phyloP scores from a whole-genome alignment of 352 stramenopile genomes.

The Globisporangium nunn region DNA sequence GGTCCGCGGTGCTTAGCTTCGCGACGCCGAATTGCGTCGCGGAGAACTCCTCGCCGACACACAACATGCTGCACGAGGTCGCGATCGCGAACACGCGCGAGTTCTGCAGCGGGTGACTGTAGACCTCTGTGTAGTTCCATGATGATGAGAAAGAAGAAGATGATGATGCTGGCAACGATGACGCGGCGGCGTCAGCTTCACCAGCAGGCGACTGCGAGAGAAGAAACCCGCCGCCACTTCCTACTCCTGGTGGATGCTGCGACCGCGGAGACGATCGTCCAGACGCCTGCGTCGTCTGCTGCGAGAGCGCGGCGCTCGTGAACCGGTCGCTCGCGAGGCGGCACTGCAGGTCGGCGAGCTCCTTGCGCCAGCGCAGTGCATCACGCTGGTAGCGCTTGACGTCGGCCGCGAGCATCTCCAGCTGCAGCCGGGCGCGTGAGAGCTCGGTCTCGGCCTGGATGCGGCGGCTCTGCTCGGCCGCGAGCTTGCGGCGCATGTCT shows the following conservation, averaged over 20 bases:
- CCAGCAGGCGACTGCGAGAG: neutral
- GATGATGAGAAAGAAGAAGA: neutral
- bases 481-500: conserved; percentile 47
- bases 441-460: conserved; percentile 41
- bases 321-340: conserved; percentile 18
- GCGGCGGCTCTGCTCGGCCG: conserved; percentile 40
- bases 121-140: conserved; percentile 35
- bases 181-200: neutral
- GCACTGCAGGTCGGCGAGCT: conserved; percentile 19
- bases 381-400: conserved; percentile 16
- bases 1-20: conserved; percentile 35
- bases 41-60: conserved; percentile 36
- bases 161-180: no score
- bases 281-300: neutral
- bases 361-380: conserved; percentile 23
- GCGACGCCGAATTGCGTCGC: conserved; percentile 27
- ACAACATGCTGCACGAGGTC: conserved; percentile 36
- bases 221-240: conserved; percentile 3
- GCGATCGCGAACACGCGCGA: conserved; percentile 54
- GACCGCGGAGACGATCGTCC: neutral
- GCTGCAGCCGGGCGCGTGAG: conserved; percentile 25
- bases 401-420: conserved; percentile 23
- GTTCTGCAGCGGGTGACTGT: conserved; percentile 24
- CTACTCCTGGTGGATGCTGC: neutral
- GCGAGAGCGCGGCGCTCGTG: neutral